These are phyloP conservation scores for Coprinopsis cinerea DNA, from an alignment of 768 basidiomycete species.

Conservation along the genomic window DNA sequence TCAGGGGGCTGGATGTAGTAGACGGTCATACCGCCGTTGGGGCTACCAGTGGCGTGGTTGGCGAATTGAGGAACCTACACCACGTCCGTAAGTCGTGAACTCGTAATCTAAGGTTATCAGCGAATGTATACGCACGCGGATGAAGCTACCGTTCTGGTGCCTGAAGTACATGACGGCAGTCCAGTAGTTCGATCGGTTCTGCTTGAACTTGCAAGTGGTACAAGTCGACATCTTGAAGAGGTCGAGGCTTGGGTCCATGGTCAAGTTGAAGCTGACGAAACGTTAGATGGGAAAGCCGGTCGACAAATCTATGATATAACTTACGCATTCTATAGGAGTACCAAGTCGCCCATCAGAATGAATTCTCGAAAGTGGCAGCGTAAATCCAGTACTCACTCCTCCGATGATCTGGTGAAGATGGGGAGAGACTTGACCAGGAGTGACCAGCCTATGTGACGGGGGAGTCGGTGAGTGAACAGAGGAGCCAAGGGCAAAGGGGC, in stretches of 20 bases:
- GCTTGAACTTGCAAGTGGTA: constrained; percentile 10
- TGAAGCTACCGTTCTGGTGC: constrained; percentile 6
- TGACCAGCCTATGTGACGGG: not conserved
- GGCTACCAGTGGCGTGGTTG: constrained; percentile 7
- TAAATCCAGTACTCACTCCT: constrained; percentile 1
- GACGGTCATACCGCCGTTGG: constrained; percentile 7
- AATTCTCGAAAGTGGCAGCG: not conserved
- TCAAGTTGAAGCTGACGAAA: not conserved
- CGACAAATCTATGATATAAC: not conserved
- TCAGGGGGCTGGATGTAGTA: constrained; percentile 7
- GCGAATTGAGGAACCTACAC: constrained; percentile 6
- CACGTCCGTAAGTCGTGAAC: not conserved
- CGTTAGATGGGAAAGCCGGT: not conserved
- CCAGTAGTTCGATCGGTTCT: constrained; percentile 11
- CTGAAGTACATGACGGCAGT: constrained; percentile 11
- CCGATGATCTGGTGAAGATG: constrained; percentile 4
- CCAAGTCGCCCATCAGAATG: not conserved
- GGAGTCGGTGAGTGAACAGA: not conserved
- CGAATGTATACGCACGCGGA: not conserved
- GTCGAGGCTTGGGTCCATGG: constrained; percentile 7
- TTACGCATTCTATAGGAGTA: constrained; percentile 3
- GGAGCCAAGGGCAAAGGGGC: not conserved
- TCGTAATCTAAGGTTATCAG: not conserved
- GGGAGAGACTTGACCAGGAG: constrained; percentile 3
- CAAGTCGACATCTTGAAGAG: constrained; percentile 5